Evolutionary conservation across 2,329 filamentous ascomycete genomes (phyloP), one percentile per base, ranked within the genome.

Genomic region (Fusarium nelsonii): DNA sequence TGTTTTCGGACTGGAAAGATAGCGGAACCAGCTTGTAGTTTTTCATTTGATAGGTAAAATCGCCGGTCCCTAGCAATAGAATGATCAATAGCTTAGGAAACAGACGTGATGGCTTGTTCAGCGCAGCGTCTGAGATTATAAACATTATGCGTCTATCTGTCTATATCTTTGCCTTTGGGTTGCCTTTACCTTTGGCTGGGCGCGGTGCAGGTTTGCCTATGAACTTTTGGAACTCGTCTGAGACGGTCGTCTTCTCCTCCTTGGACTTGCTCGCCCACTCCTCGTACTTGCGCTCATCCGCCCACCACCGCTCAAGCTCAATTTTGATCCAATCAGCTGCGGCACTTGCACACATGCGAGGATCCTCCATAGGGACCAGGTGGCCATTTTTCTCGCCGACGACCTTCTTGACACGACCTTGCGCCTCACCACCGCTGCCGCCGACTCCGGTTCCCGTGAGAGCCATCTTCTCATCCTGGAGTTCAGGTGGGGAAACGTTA

Each of bases 281-380:
- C 48, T 84, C 78, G 66, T 89, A 92, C 54, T 81, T 81, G 32
- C 79, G 78, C 78, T 91, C 85, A 71, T 90, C 85, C 4, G 74
- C 77, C 66, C 83, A 80, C 88, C 89, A 92, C 30, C 82, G 78
- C 41, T 79, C 76, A 67, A 92, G 68, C 75, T 91, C 88, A n/a
- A 75, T 73, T 0, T 78, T 82, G 57, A 92, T 78, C 83, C 89
- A 92, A 28, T 77, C 75, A 0, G 85, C 85, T 0, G 87, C 84
- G 18, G 85, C 78, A 60, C 86, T 82, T 2, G 93, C 94, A 65
- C 90, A 91, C 73, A 87, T 83, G 3, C 74, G 81, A 0, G 92
- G 91, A 39, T 87, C 86, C 79, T 97, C 94, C 87, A 97, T 92
- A 0, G 94, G 91, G 30, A 97, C 87, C 41, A 97, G 79, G 78